Percentiles rank a stretch among this genome's conserved stretches.
Conservation (phyloP, 2,329 filamentous ascomycete genomes). For the Cordyceps tenuipes region DNA sequence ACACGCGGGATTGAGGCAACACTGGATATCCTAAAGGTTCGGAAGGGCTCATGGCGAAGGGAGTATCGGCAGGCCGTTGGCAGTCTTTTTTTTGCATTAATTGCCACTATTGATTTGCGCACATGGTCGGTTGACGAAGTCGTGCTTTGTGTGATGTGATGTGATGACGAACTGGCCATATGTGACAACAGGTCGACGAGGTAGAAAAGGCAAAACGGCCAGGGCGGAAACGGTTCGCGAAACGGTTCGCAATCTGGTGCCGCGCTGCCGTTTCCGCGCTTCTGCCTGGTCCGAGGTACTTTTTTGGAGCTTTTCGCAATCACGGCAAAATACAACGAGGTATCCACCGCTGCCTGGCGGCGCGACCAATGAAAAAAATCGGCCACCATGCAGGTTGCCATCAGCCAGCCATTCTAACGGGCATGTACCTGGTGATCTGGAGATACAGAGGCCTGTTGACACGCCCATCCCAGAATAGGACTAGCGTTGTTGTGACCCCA, state of each 20-base stretch:
- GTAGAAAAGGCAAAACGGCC: not conserved
- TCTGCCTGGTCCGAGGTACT: not conserved
- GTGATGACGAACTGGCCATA: no score
- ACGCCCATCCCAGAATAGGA: slow-evolving; percentile 6
- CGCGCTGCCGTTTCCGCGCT: not conserved
- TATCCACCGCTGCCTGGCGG: not conserved
- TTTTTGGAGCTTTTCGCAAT: not conserved
- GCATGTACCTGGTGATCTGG: slow-evolving; percentile 5
- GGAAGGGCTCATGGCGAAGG: slow-evolving; percentile 1
- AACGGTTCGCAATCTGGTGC: not conserved
- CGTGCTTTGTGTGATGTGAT: not conserved
- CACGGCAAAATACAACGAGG: slow-evolving; percentile 3
- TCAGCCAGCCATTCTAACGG: not conserved
- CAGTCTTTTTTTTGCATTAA: slow-evolving; percentile 2
- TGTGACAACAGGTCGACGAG: no score
- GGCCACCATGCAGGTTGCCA: not conserved
- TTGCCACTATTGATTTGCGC: slow-evolving; percentile 4
- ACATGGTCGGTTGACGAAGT: not conserved
- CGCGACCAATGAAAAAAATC: slow-evolving; percentile 6
- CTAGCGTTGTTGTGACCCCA: slow-evolving; percentile 2
- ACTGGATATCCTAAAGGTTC: slow-evolving; percentile 10
- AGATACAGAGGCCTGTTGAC: not conserved
- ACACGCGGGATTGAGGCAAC: not conserved
- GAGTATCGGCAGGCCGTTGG: not conserved
- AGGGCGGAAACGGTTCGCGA: not conserved